phyloP scores from a whole-genome alignment of 208 protist genomes.

The Leishmania tarentolae region DNA sequence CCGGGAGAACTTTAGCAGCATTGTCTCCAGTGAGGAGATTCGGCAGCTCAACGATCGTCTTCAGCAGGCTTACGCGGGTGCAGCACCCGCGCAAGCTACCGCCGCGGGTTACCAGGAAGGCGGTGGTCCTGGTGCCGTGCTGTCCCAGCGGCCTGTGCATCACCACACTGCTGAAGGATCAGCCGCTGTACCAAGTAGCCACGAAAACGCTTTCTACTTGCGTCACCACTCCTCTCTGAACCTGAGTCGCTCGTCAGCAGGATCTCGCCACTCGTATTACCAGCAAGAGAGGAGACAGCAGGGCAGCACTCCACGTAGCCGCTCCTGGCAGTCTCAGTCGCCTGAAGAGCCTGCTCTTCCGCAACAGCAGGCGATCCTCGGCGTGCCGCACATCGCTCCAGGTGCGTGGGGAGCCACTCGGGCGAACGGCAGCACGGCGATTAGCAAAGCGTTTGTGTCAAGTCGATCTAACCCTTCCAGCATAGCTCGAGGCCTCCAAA shows the following conservation, averaged over 20 bases:
- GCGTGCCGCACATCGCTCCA: background rate
- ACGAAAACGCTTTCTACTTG: background rate
- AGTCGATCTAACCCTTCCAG: background rate
- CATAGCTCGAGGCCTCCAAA: background rate
- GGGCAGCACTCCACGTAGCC: conserved; percentile 14
- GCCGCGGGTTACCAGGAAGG: background rate
- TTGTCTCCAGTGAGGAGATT: conserved; percentile 34
- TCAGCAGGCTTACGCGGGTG: conserved; percentile 15
- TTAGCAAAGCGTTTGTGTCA: background rate
- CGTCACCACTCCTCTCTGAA: conserved; percentile 13
- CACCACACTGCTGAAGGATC: conserved; percentile 7
- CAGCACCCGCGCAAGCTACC: background rate
- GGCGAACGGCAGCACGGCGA: background rate
- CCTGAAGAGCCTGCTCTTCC: conserved; percentile 6
- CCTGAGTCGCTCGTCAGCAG: conserved; percentile 18
- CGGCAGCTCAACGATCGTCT: conserved; percentile 32
- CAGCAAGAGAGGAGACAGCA: conserved; percentile 3
- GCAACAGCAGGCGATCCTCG: background rate
- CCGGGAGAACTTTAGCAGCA: conserved; percentile 36
- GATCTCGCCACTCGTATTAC: conserved; percentile 11
- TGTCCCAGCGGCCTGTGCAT: conserved; percentile 11
- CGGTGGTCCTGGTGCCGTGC: background rate
- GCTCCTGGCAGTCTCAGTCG: conserved; percentile 7
- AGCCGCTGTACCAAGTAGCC: background rate
- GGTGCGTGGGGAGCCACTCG: conserved; percentile 1